Evolutionary conservation across 1,284 basidiomycete genomes (phyloP).

Genomic region (Laetiporus sulphureus): DNA sequence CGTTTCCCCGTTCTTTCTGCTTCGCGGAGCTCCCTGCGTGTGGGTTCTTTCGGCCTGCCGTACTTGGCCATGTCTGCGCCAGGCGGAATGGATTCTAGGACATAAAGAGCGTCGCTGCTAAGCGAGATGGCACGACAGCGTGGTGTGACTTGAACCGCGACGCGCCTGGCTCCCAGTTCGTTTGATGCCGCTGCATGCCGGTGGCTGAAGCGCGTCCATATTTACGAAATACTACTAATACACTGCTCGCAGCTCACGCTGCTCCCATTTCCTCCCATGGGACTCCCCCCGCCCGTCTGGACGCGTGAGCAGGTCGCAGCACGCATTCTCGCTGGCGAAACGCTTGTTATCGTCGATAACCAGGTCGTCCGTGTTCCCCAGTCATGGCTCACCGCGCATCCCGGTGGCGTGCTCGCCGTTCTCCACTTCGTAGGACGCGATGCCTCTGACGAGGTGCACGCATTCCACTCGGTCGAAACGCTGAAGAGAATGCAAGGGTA

Average conservation of each 20-base stretch:
- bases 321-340: constrained; percentile 72
- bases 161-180: too few species aligned
- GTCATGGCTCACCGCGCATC: constrained; percentile 82
- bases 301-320: constrained; percentile 55
- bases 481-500: constrained; percentile 63
- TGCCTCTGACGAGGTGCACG: constrained; percentile 91
- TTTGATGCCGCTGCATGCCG: too few species aligned
- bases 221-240: too few species aligned
- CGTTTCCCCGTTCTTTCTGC: too few species aligned
- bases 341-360: constrained; percentile 75
- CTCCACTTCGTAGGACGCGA: constrained; percentile 96
- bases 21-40: too few species aligned
- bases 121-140: too few species aligned
- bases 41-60: too few species aligned
- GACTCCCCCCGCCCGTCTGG: constrained; percentile 29
- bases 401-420: constrained; percentile 86
- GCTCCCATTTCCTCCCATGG: constrained; percentile 19
- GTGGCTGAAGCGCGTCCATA: too few species aligned
- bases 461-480: constrained; percentile 78
- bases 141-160: too few species aligned
- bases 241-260: background rate
- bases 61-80: too few species aligned
- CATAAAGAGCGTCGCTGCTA: too few species aligned
- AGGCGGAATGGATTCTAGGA: too few species aligned
- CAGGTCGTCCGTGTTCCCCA: constrained; percentile 79